Conservation (phyloP, 2,329 filamentous ascomycete genomes). For the Lachnellula suecica region DNA sequence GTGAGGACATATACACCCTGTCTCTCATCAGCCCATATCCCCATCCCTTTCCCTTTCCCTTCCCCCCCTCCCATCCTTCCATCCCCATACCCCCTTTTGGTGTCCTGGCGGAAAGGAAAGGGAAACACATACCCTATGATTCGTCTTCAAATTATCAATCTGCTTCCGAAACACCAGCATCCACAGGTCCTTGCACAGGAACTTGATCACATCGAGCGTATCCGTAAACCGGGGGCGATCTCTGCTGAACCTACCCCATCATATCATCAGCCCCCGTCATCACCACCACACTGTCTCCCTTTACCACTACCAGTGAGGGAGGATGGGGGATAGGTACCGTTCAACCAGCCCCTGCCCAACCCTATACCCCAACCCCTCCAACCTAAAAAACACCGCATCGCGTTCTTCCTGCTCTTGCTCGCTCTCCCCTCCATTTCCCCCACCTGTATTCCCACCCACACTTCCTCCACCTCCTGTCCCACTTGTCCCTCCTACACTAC, state of each 20-base stretch:
- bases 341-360: constrained; percentile 92
- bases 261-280: neutral
- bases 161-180: constrained; percentile 92
- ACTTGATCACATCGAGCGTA: constrained; percentile 95
- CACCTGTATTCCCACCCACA: constrained; percentile 27
- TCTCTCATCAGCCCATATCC: neutral
- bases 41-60: neutral
- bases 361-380: constrained; percentile 84
- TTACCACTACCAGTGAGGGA: neutral
- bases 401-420: constrained; percentile 76
- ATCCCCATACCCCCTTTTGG: neutral
- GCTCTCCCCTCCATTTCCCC: constrained; percentile 65
- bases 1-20: constrained; percentile 94
- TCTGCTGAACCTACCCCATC: constrained; percentile 72
- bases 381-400: constrained; percentile 79
- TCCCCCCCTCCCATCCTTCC: neutral
- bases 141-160: constrained; percentile 98
- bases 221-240: constrained; percentile 87
- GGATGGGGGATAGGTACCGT: constrained; percentile 57
- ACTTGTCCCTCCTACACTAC: neutral
- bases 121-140: constrained; percentile 69
- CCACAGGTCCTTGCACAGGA: constrained; percentile 98
- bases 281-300: neutral
- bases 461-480: constrained; percentile 5
- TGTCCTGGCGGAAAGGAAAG: neutral